Evolutionary conservation across 2,329 filamentous ascomycete genomes (phyloP), one percentile per base, ranked within the genome.

Genomic region (Xylariaceae sp.): DNA sequence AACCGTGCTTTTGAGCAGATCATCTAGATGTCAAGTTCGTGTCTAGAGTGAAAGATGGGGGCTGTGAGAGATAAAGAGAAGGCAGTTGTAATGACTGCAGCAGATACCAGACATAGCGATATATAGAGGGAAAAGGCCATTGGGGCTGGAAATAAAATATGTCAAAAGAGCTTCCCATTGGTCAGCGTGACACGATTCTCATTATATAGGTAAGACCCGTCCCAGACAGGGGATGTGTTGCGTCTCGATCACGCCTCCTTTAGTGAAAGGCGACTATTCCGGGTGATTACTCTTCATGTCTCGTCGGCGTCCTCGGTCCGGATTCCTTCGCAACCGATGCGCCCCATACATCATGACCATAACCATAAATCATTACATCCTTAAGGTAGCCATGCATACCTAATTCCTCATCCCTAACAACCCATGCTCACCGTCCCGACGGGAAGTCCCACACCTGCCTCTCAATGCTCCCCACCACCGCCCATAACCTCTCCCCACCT

Each of bases 1-100:
- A 96, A 97, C 85, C 89, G 91, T 72, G 94, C 94, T 67, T 99
- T 99, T 85, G 83, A 94, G 80, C 92, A 99, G 80, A 82, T 97
- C 67, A 89, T 96, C 75, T 97, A 94, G 56, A 57, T 28, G 7
- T 28, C 4, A 28, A 7, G 7, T 28, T 28, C 22, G 22, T 28
- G 7, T 4, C 7, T 7, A 28, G 38, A 55, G 34, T 16, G 40
- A 36, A 49, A 50, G 45, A 53, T 42, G 36, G 48, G n/a, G 47
- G 17, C 44, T 57, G 43, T 50, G 54, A 54, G 44, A 57, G n/a
- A n/a, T n/a, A n/a, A n/a, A 45, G 42, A 53, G 44, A 47, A 39
- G 31, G 28, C 44, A 19, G 38, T 42, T 41, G 41, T 42, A 55
- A 31, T 51, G 56, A 47, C 42, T 54, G 56, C 51, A 51, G 49